Conservation (phyloP, 257 asterid genomes). For the Solanum etuberosum region DNA sequence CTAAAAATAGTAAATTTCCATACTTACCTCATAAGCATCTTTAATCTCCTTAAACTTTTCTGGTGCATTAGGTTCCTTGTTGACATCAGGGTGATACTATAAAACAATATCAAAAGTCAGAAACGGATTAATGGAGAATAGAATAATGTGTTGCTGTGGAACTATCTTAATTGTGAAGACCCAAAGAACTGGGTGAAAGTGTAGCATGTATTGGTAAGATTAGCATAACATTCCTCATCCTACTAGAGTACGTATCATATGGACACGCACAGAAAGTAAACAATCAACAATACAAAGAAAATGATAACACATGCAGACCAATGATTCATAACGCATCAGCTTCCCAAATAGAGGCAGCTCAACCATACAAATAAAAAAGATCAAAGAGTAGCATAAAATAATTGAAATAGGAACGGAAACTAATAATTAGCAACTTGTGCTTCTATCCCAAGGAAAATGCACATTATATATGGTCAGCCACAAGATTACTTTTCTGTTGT, state of each 20-base stretch:
- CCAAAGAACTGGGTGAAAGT: neutral
- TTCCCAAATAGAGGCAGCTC: neutral
- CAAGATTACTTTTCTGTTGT: neutral
- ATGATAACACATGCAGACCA: neutral
- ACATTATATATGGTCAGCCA: neutral
- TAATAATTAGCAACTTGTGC: neutral
- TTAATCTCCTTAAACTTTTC: slow-evolving; percentile 95
- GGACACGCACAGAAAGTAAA: neutral
- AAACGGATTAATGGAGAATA: neutral
- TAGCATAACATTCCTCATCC: neutral
- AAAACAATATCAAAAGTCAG: slow-evolving; percentile 7
- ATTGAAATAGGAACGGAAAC: neutral
- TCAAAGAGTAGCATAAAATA: neutral
- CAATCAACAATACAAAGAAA: neutral
- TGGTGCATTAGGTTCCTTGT: slow-evolving; percentile 92
- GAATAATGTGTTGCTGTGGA: neutral
- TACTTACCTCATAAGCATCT: slow-evolving; percentile 92
- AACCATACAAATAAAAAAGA: neutral
- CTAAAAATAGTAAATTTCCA: neutral
- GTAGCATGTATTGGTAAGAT: neutral
- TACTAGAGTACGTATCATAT: neutral
- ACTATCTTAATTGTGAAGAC: neutral
- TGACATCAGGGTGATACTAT: slow-evolving; percentile 95
- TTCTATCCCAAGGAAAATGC: neutral
- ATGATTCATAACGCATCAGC: neutral